Conservation (phyloP, 2,329 filamentous ascomycete species). For the Ciborinia camelliae region DNA sequence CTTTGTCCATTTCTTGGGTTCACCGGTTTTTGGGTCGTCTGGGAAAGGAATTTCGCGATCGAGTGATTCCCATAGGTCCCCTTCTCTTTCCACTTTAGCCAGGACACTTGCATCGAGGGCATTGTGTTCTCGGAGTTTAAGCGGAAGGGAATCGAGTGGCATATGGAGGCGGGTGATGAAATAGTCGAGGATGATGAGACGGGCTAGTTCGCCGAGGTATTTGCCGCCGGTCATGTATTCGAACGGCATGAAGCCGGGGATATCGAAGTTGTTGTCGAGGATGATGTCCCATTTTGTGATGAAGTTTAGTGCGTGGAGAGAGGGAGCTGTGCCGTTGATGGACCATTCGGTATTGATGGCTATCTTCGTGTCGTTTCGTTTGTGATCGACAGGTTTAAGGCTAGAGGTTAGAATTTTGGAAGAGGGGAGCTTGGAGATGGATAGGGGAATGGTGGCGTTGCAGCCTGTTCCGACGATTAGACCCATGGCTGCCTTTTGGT, state of each 20-base stretch:
- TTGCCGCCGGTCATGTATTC: slow-evolving; percentile 97
- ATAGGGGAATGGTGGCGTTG: slow-evolving; percentile 76
- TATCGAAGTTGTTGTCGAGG: slow-evolving; percentile 64
- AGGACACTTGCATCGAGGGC: slow-evolving; percentile 40
- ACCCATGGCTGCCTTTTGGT: slow-evolving; percentile 70
- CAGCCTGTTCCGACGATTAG: slow-evolving; percentile 79
- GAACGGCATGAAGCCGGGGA: slow-evolving; percentile 86
- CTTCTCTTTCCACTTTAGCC: neutral
- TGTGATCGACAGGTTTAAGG: slow-evolving; percentile 34
- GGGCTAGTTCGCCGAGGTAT: slow-evolving; percentile 82
- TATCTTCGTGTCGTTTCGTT: slow-evolving; percentile 54
- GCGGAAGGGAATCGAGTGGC: slow-evolving; percentile 23
- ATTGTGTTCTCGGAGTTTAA: slow-evolving; percentile 24
- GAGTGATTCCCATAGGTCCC: neutral
- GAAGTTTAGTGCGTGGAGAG: slow-evolving; percentile 59
- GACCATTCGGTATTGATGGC: slow-evolving; percentile 84
- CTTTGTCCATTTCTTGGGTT: slow-evolving; percentile 55
- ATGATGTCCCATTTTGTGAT: slow-evolving; percentile 68
- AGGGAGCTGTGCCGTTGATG: slow-evolving; percentile 69
- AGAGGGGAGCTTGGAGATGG: slow-evolving; percentile 57
- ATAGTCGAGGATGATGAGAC: slow-evolving; percentile 78
- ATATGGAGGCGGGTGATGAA: slow-evolving; percentile 54
- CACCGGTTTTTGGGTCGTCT: neutral
- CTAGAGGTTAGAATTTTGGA: slow-evolving; percentile 56
- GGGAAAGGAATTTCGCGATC: slow-evolving; percentile 3